Evolutionary conservation across 257 asterid genomes (phyloP).

Genomic region (Henckelia pumila): DNA sequence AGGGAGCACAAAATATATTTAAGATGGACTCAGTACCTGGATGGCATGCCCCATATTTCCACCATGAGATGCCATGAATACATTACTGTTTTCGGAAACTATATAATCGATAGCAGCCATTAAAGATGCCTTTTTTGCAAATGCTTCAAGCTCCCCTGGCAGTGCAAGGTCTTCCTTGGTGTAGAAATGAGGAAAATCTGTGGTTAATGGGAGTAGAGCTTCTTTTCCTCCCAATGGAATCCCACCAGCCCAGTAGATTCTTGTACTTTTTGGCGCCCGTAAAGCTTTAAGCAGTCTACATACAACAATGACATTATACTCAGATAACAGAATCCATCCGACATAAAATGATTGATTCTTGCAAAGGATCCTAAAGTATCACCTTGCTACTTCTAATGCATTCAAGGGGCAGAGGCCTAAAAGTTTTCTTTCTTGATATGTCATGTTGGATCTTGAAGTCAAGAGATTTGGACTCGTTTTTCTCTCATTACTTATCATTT

Average conservation of each 20-base stretch:
- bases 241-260: slow-evolving; percentile 96
- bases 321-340: background rate
- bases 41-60: slow-evolving; percentile 97
- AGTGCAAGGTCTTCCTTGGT: slow-evolving; percentile 83
- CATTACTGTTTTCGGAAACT: slow-evolving; percentile 79
- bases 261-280: slow-evolving; percentile 70
- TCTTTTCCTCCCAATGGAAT: slow-evolving; percentile 84
- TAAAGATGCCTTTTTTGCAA: slow-evolving; percentile 61
- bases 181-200: slow-evolving; percentile 68
- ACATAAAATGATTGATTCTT: background rate
- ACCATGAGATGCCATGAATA: slow-evolving; percentile 98
- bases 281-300: slow-evolving; percentile 82
- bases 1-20: background rate
- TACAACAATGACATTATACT: background rate
- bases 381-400: slow-evolving; percentile 76
- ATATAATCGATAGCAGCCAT: slow-evolving; percentile 93
- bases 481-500: slow-evolving; percentile 69
- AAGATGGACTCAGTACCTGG: slow-evolving; percentile 50
- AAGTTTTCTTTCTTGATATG: slow-evolving; percentile 74
- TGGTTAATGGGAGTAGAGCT: slow-evolving; percentile 60
- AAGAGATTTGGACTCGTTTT: slow-evolving; percentile 59
- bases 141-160: slow-evolving; percentile 83
- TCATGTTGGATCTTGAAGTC: slow-evolving; percentile 85
- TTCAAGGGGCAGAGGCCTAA: slow-evolving; percentile 86
- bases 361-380: background rate